Evolutionary conservation across 78 protist species (phyloP), one percentile per base, ranked within the genome.

Genomic region (Dictyostelium firmibasis): DNA sequence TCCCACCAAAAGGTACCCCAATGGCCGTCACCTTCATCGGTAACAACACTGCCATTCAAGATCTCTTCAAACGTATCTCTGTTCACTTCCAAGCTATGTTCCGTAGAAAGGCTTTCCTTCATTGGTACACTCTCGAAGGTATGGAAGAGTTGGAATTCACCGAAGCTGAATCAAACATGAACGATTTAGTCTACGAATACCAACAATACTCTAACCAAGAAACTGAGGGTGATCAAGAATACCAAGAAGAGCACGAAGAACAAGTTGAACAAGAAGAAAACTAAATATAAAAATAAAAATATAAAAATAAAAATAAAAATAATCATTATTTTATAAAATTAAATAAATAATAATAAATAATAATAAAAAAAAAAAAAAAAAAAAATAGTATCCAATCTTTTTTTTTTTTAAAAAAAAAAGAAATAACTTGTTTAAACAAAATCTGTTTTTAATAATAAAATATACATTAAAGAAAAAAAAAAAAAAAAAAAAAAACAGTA

Each of bases 101-200:
- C 98, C 88, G 97, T 44, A 95, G 99, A 81, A 99, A 99, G 98
- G 99, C 99, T 50, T 99, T 99, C 99, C 97, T 99, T 75, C 99
- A 99, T 96, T 99, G 99, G 99, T 99, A 98, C 98, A 98, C 99
- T 23, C 98, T 98, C 29, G 99, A 99, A 98, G 99, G 99, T 83
- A 99, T 99, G 99, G 99, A 99, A 93, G 99, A 98, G 96, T 97
- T 98, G 97, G 99, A 99, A 94, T 99, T 99, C 98, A 98, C 99
- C 29, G 99, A 99, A 97, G 99, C 99, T 83, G 99, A 98, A 97
- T 84, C 97, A 83, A 98, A 99, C 98, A 98, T 99, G 99, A 98
- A 98, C 96, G 99, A 98, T 70, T 97, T 99, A 36, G 99, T 98
- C 64, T 97, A 98, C 82, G 99, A 99, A 97, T 99, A 99, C 98